These are phyloP conservation scores for Clarkia xantiana DNA, from an alignment of 345 rosid species.

Conservation along the genomic window DNA sequence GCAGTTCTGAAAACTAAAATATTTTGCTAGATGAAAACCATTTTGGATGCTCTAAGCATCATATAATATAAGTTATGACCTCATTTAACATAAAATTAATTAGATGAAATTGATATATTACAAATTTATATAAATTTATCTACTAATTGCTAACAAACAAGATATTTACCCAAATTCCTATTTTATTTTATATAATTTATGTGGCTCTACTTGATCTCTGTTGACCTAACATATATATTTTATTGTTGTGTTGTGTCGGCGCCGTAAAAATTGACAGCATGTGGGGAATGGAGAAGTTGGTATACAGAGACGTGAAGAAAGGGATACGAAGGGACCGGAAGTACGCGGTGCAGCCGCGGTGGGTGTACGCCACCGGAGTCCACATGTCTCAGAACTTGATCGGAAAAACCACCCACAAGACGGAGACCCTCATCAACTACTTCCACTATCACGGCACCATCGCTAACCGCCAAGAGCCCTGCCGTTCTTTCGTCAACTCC, in stretches of 20 bases:
- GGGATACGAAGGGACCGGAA: conserved; percentile 71
- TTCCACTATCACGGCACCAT: conserved; percentile 87
- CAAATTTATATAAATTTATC: too few species aligned
- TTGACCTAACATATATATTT: background rate
- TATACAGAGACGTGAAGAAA: conserved; percentile 56
- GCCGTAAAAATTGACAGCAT: conserved; percentile 26
- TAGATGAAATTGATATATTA: too few species aligned
- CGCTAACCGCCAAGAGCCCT: conserved; percentile 59
- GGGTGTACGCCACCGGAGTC: conserved; percentile 63
- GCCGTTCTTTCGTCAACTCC: conserved; percentile 37
- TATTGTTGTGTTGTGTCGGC: too few species aligned
- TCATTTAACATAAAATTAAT: too few species aligned
- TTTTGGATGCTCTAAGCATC: too few species aligned
- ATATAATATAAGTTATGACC: too few species aligned
- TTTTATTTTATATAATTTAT: too few species aligned
- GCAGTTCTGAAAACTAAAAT: too few species aligned
- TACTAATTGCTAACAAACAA: too few species aligned
- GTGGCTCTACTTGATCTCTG: too few species aligned
- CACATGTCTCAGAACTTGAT: conserved; percentile 78
- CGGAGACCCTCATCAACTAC: conserved; percentile 45
- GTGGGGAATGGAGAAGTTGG: conserved; percentile 95
- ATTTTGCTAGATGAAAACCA: too few species aligned
- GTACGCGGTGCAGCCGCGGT: conserved; percentile 66
- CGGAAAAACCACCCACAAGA: conserved; percentile 52
- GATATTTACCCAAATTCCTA: too few species aligned